Percentiles rank a stretch among this genome's conserved stretches.
Evolutionary conservation across 73 alveolate genomes (phyloP).

Genomic region (Symbiodinium pilosum): DNA sequence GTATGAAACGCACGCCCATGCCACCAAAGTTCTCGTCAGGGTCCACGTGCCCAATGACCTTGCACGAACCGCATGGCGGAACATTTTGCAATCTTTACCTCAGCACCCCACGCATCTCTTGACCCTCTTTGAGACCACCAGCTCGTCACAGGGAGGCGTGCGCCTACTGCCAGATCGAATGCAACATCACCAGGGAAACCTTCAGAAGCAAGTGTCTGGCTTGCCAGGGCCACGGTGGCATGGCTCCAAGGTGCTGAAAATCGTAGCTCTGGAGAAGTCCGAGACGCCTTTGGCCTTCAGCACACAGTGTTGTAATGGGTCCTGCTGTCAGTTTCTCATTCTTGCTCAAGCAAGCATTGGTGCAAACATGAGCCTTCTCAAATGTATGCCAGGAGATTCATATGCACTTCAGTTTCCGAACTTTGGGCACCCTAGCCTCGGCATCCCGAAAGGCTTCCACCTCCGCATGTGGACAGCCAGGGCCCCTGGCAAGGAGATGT

Average conservation of each 20-base stretch:
- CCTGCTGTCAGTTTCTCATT: too few species aligned
- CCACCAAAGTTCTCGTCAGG: constrained; percentile 70
- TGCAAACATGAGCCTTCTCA: too few species aligned
- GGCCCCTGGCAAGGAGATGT: constrained; percentile 95
- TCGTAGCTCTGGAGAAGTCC: constrained; percentile 58
- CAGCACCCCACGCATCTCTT: constrained; percentile 44
- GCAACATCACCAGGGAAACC: neutral
- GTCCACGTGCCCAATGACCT: constrained; percentile 88
- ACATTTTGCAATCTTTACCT: neutral
- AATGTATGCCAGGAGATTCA: neutral
- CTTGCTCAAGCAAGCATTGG: too few species aligned
- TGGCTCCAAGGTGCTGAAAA: constrained; percentile 79
- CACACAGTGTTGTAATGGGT: too few species aligned
- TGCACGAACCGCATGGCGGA: neutral
- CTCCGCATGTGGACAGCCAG: constrained; percentile 81
- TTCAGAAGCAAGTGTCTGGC: neutral
- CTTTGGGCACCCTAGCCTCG: neutral
- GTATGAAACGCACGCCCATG: constrained; percentile 32
- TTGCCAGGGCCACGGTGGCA: constrained; percentile 92
- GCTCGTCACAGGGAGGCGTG: constrained; percentile 80
- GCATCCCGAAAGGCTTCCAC: constrained; percentile 86
- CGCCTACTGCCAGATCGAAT: constrained; percentile 23
- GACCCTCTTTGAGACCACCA: constrained; percentile 76
- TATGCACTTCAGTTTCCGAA: neutral
- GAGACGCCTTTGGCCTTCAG: constrained; percentile 47